These are phyloP conservation scores for Serendipita sp. DNA, from an alignment of 768 basidiomycete genomes.

Conservation along the genomic window DNA sequence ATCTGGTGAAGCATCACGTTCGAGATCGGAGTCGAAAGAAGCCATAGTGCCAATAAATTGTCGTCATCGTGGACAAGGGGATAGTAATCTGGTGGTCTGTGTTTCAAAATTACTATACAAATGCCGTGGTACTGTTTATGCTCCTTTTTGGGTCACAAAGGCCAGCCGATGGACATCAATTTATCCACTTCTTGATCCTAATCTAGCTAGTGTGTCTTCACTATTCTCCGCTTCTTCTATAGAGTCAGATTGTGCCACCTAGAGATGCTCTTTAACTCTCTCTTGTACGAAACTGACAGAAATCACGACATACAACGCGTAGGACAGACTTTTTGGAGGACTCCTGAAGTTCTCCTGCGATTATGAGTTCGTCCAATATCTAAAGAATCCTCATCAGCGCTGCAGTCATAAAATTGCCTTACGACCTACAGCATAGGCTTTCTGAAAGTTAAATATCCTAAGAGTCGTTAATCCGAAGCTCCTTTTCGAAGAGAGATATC, in stretches of 20 bases:
- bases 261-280: neutral
- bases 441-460: conserved; percentile 96
- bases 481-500: conserved; percentile 2
- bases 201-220: conserved; percentile 63
- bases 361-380: conserved; percentile 86
- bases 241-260: conserved; percentile 75
- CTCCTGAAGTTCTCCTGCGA: conserved; percentile 88
- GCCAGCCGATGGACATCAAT: neutral
- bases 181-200: conserved; percentile 37
- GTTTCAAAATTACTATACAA: too few relatives aligned
- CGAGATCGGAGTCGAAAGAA: conserved; percentile 28
- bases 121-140: too few relatives aligned
- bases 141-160: too few relatives aligned
- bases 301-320: conserved; percentile 29
- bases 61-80: too few relatives aligned
- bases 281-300: too few relatives aligned
- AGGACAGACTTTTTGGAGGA: conserved; percentile 62
- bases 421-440: conserved; percentile 63
- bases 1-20: conserved; percentile 73
- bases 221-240: conserved; percentile 76
- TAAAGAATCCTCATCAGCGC: conserved; percentile 15
- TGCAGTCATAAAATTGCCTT: neutral
- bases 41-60: neutral
- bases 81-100: too few relatives aligned
- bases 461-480: conserved; percentile 4